These are phyloP conservation scores for Limnomonas spitsbergensis DNA, from an alignment of 139 green algal genomes.

Conservation along the genomic window DNA sequence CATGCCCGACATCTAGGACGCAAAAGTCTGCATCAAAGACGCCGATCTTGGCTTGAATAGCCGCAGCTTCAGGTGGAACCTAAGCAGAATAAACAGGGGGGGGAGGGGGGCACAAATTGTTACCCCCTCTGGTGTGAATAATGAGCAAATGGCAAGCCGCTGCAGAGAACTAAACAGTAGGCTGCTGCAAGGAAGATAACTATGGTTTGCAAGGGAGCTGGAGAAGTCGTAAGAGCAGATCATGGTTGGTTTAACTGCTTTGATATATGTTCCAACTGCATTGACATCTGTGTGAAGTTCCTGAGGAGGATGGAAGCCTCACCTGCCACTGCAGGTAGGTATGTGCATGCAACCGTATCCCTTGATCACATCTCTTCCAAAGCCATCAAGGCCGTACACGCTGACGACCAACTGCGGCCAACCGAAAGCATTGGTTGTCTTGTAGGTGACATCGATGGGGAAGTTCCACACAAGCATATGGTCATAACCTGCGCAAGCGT, in stretches of 20 bases:
- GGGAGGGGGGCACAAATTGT: too few species aligned
- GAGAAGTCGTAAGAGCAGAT: too few species aligned
- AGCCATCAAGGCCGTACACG: constrained; percentile 70
- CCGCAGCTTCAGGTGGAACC: constrained; percentile 60
- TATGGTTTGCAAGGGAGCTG: too few species aligned
- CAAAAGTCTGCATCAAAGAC: constrained; percentile 60
- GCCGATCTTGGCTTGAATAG: constrained; percentile 68
- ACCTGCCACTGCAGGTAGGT: constrained; percentile 64
- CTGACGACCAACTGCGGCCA: constrained; percentile 78
- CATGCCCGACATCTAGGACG: constrained; percentile 62
- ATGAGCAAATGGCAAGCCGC: too few species aligned
- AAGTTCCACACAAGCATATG: constrained; percentile 76
- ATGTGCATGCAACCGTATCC: constrained; percentile 77
- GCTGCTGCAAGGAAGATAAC: too few species aligned
- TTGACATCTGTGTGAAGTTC: too few species aligned
- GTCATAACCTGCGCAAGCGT: constrained; percentile 45
- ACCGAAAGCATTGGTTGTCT: constrained; percentile 73
- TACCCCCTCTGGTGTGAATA: too few species aligned
- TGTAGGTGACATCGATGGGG: constrained; percentile 73
- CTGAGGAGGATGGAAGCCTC: too few species aligned
- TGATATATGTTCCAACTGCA: too few species aligned
- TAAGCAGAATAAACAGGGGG: too few species aligned
- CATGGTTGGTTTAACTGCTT: too few species aligned
- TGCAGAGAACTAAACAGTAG: too few species aligned
- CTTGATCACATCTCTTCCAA: constrained; percentile 71